Base-by-base conservation (phyloP, 805 yeast genomes). In the Brettanomyces nanus region DNA sequence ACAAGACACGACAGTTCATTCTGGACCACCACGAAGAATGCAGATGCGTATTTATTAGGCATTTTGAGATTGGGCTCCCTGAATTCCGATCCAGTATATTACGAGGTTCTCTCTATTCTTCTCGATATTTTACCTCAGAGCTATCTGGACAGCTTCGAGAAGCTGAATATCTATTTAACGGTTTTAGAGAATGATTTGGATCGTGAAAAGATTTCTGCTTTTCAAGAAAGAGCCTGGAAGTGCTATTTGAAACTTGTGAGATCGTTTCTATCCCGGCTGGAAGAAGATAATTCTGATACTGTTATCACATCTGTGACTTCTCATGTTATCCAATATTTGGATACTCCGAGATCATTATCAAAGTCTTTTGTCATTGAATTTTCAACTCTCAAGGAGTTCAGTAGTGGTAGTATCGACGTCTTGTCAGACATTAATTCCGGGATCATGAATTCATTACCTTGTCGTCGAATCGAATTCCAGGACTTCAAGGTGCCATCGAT, bases 61-160 rank as follows among this genome's bases (percentile, higher is more conserved):
- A 68, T 78, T 44, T 46, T 82, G 17, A 59, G 59, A 10, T 43
- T 75, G 11, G 82, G 86, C 0, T 72, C 75, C 2, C 63, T 78
- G 33, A 66, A 65, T 35, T 75, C 83, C 36, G 60, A 64, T 21
- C 69, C 77, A 0, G 45, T 59, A 0, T 80, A 75, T 49, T 82
- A 73, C 45, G 45, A 47, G 14, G 31, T 49, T 5, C 29, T 58
- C 1, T 33, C 19, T 3, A 26, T 41, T 1, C 34, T 58, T 6
- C 25, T 58, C 1, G 30, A 36, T 1, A 25, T 36, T 2, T 37
- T 58, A 13, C 62, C 63, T 3, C 5, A 32, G 2, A 54, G 48
- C 1, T 41, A 53, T 18, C 10, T 48, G 7, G 32, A 32, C 19
- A 34, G 46, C 14, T 18, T 19, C 11, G 31, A 36, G 1, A 41